phyloP scores from a whole-genome alignment of 2,329 filamentous ascomycete genomes.

The Cordyceps tenuipes region DNA sequence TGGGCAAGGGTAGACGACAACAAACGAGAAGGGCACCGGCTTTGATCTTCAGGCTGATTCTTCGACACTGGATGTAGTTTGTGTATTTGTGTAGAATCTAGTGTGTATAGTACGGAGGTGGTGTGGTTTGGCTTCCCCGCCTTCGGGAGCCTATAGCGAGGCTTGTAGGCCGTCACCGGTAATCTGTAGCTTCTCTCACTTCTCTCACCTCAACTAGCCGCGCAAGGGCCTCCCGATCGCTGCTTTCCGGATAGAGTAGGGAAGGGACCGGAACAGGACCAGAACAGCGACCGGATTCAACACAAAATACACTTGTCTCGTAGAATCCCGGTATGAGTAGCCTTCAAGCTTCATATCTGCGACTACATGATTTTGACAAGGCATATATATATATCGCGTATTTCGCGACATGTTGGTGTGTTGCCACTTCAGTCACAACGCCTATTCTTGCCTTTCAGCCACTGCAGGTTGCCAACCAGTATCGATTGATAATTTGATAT shows the following conservation, averaged over 20 bases:
- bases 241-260: not conserved
- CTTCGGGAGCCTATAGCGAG: not conserved
- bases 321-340: not conserved
- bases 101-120: not conserved
- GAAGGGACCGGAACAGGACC: too few relatives aligned
- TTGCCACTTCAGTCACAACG: not conserved
- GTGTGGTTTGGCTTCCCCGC: not conserved
- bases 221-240: not conserved
- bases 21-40: not conserved
- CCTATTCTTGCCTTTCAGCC: not conserved
- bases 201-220: too few relatives aligned
- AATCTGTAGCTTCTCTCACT: too few relatives aligned
- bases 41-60: not conserved
- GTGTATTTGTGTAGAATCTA: not conserved
- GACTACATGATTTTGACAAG: not conserved
- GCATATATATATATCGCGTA: not conserved
- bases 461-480: not conserved
- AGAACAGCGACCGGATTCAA: not conserved
- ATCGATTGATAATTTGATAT: not conserved
- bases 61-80: not conserved
- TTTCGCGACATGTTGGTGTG: not conserved
- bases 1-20: not conserved
- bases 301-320: constrained; percentile 3
- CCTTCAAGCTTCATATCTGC: not conserved
- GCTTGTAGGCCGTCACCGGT: not conserved